Percentiles rank a stretch among this genome's conserved stretches.
These are phyloP conservation scores for Darksidea phi DNA, from an alignment of 495 filamentous ascomycete genomes.

Conservation along the genomic window DNA sequence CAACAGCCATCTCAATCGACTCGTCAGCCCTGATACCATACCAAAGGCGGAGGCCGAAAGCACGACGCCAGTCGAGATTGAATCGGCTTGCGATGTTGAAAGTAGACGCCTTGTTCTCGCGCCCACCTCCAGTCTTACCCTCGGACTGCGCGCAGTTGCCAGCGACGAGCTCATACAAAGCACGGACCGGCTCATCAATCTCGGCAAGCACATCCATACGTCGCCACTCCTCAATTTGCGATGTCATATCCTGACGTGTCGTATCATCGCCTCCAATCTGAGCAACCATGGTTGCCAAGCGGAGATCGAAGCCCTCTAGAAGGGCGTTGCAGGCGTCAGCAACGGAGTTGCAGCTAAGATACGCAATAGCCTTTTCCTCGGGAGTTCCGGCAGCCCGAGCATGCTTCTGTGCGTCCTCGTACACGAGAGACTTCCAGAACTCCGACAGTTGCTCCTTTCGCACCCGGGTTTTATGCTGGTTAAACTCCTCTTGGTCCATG, in stretches of 20 bases:
- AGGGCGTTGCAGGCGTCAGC: constrained; percentile 78
- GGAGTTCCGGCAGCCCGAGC: constrained; percentile 52
- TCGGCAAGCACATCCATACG: constrained; percentile 77
- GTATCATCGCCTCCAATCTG: constrained; percentile 69
- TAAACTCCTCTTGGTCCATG: constrained; percentile 51
- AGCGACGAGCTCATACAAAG: constrained; percentile 83
- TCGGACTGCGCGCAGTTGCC: constrained; percentile 80
- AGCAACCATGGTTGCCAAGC: constrained; percentile 77
- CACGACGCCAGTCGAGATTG: constrained; percentile 84
- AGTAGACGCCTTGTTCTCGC: constrained; percentile 72
- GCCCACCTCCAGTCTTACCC: constrained; percentile 64
- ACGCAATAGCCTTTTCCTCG: constrained; percentile 81
- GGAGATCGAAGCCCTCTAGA: constrained; percentile 68
- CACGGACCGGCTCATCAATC: constrained; percentile 78
- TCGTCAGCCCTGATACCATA: constrained; percentile 70
- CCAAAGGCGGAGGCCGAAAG: constrained; percentile 87
- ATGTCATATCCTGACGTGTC: constrained; percentile 64
- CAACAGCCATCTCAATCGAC: constrained; percentile 66
- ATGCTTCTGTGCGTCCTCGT: constrained; percentile 52
- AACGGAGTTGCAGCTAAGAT: constrained; percentile 73
- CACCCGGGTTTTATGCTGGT: constrained; percentile 49
- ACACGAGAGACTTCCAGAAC: constrained; percentile 66
- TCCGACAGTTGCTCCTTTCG: constrained; percentile 55
- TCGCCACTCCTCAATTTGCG: constrained; percentile 82
- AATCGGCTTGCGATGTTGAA: constrained; percentile 81